phyloP scores from a whole-genome alignment of 441 rosid genomes.

The Gossypium gossypioides region DNA sequence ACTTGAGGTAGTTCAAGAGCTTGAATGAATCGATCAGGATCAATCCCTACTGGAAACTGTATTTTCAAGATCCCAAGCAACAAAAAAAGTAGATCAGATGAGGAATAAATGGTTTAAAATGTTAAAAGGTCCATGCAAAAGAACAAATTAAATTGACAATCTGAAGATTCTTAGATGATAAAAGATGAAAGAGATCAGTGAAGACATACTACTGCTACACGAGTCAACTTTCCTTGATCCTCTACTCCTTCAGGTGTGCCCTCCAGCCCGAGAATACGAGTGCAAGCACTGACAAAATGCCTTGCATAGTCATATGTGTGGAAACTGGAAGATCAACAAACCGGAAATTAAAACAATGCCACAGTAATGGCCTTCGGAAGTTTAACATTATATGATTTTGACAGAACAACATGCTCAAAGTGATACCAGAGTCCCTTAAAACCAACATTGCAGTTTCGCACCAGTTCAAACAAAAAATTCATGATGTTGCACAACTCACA shows the following conservation, averaged over 20 bases:
- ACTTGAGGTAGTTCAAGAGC: conserved; percentile 55
- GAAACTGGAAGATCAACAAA: conserved; percentile 29
- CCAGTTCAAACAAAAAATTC: no score
- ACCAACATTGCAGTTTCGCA: no score
- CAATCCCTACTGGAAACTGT: conserved; percentile 79
- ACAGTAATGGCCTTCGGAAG: no score
- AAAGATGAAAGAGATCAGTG: conserved; percentile 15
- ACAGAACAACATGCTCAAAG: no score
- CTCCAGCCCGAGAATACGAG: conserved; percentile 75
- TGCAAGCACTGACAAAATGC: conserved; percentile 73
- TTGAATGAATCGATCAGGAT: conserved; percentile 57
- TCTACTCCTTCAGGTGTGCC: conserved; percentile 83
- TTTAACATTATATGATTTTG: no score
- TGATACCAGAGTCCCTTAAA: no score
- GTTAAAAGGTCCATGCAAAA: background rate
- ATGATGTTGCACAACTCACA: no score
- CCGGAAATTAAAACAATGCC: no score
- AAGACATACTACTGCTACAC: conserved; percentile 57
- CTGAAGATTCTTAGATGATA: background rate
- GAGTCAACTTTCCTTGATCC: conserved; percentile 66
- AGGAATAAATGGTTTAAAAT: background rate
- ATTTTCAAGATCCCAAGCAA: conserved; percentile 26
- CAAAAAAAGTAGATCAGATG: background rate
- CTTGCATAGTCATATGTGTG: conserved; percentile 77
- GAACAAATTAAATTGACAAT: background rate